phyloP scores from a whole-genome alignment of 2,329 filamentous ascomycete genomes.

The Scytalidium sp. region DNA sequence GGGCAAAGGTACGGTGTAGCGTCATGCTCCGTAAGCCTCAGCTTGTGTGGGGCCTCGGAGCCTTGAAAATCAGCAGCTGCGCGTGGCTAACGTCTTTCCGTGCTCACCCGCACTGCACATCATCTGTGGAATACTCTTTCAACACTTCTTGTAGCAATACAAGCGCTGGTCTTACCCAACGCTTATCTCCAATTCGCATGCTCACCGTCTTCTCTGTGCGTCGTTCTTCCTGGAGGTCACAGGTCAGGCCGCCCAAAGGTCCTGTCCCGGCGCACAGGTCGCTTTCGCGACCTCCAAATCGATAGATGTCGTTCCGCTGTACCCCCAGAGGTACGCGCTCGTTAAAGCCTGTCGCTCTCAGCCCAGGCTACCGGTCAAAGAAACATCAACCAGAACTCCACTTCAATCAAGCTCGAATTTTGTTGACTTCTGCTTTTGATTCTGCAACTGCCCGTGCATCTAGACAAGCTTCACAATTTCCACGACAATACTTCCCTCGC shows the following conservation, averaged over 20 bases:
- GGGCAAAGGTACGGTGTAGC: too few relatives aligned
- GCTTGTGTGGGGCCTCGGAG: too few relatives aligned
- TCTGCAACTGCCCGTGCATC: constrained; percentile 11
- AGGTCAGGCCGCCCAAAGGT: neutral
- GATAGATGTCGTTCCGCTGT: neutral
- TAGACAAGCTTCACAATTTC: constrained; percentile 5
- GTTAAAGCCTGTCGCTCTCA: constrained; percentile 22
- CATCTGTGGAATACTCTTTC: too few relatives aligned
- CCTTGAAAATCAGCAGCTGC: too few relatives aligned
- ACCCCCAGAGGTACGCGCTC: constrained; percentile 16
- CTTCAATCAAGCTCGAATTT: constrained; percentile 16
- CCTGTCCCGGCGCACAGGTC: neutral
- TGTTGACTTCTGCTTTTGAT: constrained; percentile 24
- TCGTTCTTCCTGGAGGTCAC: neutral
- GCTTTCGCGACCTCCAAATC: neutral
- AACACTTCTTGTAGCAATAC: too few relatives aligned
- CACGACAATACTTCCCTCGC: constrained; percentile 17
- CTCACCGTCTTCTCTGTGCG: neutral
- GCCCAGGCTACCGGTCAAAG: constrained; percentile 17
- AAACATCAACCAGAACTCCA: constrained; percentile 26
- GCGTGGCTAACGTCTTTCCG: too few relatives aligned
- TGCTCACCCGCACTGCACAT: too few relatives aligned
- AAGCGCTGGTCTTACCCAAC: too few relatives aligned
- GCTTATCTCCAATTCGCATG: neutral
- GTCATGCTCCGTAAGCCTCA: too few relatives aligned